Base-by-base conservation (phyloP, 2,329 filamentous ascomycete genomes). In the Paraconiothyrium sp. region DNA sequence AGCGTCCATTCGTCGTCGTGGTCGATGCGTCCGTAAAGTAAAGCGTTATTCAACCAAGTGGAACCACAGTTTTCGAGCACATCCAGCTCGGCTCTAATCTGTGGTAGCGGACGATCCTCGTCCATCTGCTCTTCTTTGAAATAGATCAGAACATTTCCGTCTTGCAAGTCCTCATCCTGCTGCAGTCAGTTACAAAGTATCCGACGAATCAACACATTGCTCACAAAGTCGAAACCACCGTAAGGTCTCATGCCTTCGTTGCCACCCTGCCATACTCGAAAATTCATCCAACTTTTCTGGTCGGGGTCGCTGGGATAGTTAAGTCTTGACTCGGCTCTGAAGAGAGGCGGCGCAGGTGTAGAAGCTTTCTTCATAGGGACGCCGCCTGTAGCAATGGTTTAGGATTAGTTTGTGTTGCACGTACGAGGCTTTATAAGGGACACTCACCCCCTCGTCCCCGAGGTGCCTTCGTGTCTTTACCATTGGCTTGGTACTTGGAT, bases 81-180 rank as follows among this genome's bases (percentile, higher is more conserved):
- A 6, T 76, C 70, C 8, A 75, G 62, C 43, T 78, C 72, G 7
- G 76, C 73, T 20, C 75, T 73, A 27, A 80, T 69, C 14, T 77
- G 75, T 16, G 77, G 75, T 11, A 74, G 50, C 8, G 77, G 74
- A n/a, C 71, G 71, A n/a, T 77, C 71, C 22, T 78, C 71, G 6
- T 74, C 69, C 9, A 63, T 49, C 43, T 79, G 76, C 61, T 80
- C 77, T 60, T 80, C 78, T 54, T 73, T 78, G 61, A 80, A 80
- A 59, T 76, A 79, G 16, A 78, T 74, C 32, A 77, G 60, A 16
- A 79, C 79, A 47, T 73, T 75, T 7, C 78, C 78, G 11, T 62
- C 65, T 44, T 79, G 75, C 76, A 80, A 75, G 30, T 79, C 74
- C 41, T 76, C 70, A 54, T 80, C 78, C 77, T 79, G 39, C 54